A percentile compares a stretch with the other conserved stretches of the same genome.
Conservation (phyloP, 2,329 filamentous ascomycete species). For the Microdochium trichocladiopsis region DNA sequence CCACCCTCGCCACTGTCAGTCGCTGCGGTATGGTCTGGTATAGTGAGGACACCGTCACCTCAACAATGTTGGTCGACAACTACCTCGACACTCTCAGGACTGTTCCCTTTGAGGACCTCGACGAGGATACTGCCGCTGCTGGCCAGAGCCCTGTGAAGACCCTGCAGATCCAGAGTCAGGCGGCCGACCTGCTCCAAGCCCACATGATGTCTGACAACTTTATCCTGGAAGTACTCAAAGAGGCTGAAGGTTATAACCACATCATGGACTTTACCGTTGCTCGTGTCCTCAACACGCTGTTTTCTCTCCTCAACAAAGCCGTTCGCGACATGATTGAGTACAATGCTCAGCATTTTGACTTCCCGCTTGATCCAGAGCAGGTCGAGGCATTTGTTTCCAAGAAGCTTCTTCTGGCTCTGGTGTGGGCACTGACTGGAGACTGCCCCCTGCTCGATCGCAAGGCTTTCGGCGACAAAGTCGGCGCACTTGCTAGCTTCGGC, state of each 20-base stretch:
- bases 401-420: constrained; percentile 84
- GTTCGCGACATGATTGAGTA: constrained; percentile 93
- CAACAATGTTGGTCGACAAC: constrained; percentile 86
- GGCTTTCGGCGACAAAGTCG: constrained; percentile 77
- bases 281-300: constrained; percentile 84
- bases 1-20: constrained; percentile 96
- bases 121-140: constrained; percentile 78
- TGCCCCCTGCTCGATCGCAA: constrained; percentile 86
- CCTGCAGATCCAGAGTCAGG: constrained; percentile 68
- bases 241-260: constrained; percentile 75
- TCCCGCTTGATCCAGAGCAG: constrained; percentile 84
- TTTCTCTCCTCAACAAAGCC: constrained; percentile 91
- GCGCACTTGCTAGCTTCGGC: constrained; percentile 77
- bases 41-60: constrained; percentile 92
- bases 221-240: constrained; percentile 66
- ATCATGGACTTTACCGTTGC: constrained; percentile 98
- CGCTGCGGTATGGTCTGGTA: constrained; percentile 99
- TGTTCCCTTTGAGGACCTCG: constrained; percentile 86
- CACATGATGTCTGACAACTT: constrained; percentile 76
- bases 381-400: constrained; percentile 86
- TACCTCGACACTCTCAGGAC: constrained; percentile 80
- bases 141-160: constrained; percentile 73
- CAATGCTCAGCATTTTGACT: constrained; percentile 89
- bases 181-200: constrained; percentile 71
- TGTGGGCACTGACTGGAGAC: constrained; percentile 95